These are phyloP conservation scores for Guadua angustifolia DNA, from an alignment of 176 grass and related monocot species.

Conservation along the genomic window DNA sequence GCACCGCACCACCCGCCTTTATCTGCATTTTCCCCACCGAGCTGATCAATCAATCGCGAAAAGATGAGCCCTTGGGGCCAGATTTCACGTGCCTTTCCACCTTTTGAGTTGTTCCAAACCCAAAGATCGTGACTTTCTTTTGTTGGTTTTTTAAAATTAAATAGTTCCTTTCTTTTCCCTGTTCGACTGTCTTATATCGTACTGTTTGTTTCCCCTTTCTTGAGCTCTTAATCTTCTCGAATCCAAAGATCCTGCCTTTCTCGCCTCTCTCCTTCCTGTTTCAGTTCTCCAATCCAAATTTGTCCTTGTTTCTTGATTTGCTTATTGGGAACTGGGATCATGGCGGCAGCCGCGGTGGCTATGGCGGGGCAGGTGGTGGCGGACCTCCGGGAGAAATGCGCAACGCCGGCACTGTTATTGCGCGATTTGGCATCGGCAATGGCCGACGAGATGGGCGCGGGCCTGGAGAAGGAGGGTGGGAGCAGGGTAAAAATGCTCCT, in stretches of 20 bases:
- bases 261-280: not conserved
- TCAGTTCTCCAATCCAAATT: not conserved
- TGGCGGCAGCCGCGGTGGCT: slow-evolving; percentile 28
- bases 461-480: slow-evolving; percentile 57
- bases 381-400: slow-evolving; percentile 58
- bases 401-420: slow-evolving; percentile 51
- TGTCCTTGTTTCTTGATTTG: not conserved
- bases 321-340: not conserved
- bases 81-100: slow-evolving; percentile 36
- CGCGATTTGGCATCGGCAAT: slow-evolving; percentile 60
- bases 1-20: not conserved
- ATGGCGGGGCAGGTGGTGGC: slow-evolving; percentile 59
- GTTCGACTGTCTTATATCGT: not conserved
- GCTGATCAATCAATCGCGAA: not conserved
- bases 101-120: not conserved
- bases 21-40: not conserved
- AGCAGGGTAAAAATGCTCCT: slow-evolving; percentile 88
- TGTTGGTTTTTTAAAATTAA: not conserved
- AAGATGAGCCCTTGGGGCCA: slow-evolving; percentile 27
- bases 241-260: not conserved
- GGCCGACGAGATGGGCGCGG: slow-evolving; percentile 72
- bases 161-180: not conserved
- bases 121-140: not conserved
- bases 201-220: not conserved
- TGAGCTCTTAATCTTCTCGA: not conserved